Base-by-base conservation (phyloP, 352 stramenopile species). In the Pythium phragmiticola region DNA sequence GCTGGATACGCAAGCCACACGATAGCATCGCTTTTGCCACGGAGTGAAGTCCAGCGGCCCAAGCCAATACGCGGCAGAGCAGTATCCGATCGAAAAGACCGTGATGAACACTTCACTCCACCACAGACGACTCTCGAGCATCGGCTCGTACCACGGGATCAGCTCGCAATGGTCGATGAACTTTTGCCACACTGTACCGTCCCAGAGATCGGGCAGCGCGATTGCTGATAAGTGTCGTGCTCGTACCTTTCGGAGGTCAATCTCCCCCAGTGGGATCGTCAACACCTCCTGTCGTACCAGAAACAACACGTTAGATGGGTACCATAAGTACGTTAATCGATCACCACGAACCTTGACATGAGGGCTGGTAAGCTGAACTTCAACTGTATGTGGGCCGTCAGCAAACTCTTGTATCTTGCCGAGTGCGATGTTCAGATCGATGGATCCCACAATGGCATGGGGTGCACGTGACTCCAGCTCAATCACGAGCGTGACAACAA, bases 41-140 rank as follows among this genome's bases (percentile, higher is more conserved):
- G 28, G 43, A 2, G 75, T 84, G 46, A 88, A 80, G 28, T 81
- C 75, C 2, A 88, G 68, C 7, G 75, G 74, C 4, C 77, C 77
- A 16, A 88, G 74, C 77, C 77, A 83, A 57, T 74, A 66, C 54
- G 80, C 74, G 4, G 73, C 66, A 5, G 63, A 36, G 19, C 58
- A 70, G 49, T 86, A 86, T 12, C 67, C 63, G 30, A 83, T 63
- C 6, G 75, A 83, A 30, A 86, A 78, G n/a, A 83, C 63, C 28
- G 77, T 63, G 51, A 86, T 70, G 60, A 88, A 73, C 67, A 65
- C 56, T 73, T 87, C 74, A 17, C 66, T 69, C 42, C 72, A 76
- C 14, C 66, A 62, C n/a, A 87, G 45, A 3, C 76, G 71, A 1
- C 55, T 67, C 30, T 61, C 58, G 36, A 80, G 47, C 16, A 67